Conservation (phyloP, 2,329 filamentous ascomycete species). For the Penicillium brevicompactum region DNA sequence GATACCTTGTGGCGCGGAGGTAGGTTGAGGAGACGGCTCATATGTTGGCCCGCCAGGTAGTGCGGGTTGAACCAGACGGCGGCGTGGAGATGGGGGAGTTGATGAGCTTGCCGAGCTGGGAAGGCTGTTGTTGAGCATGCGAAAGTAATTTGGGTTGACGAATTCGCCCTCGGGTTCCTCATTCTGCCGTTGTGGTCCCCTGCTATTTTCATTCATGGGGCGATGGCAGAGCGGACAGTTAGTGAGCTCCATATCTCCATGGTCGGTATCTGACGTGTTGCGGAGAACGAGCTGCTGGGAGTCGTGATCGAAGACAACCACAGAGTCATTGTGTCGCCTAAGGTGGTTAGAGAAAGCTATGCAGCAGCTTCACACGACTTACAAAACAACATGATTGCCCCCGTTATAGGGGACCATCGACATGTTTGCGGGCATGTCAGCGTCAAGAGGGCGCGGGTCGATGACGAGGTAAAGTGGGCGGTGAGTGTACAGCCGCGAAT, state of each 20-base stretch:
- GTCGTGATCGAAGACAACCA: constrained; percentile 85
- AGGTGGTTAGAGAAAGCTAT: constrained; percentile 15
- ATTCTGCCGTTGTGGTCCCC: constrained; percentile 34
- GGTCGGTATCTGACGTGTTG: constrained; percentile 52
- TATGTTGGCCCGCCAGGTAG: constrained; percentile 49
- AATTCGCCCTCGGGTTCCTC: constrained; percentile 61
- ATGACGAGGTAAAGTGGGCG: constrained; percentile 9
- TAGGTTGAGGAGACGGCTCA: constrained; percentile 51
- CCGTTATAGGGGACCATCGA: constrained; percentile 47
- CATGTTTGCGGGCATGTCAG: constrained; percentile 43
- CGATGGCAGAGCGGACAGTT: constrained; percentile 93
- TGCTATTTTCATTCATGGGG: constrained; percentile 59
- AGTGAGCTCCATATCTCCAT: constrained; percentile 57
- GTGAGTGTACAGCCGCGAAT: background rate
- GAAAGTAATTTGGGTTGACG: constrained; percentile 91
- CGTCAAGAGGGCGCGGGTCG: constrained; percentile 16
- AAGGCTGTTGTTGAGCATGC: constrained; percentile 73
- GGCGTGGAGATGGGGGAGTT: constrained; percentile 52
- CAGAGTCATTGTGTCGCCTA: constrained; percentile 88
- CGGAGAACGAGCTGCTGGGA: constrained; percentile 85
- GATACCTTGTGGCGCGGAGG: constrained; percentile 66
- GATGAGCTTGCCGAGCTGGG: constrained; percentile 51
- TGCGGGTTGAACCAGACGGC: constrained; percentile 50
- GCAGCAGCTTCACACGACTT: constrained; percentile 21
- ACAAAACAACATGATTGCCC: constrained; percentile 49